Evolutionary conservation across 371 early-diverging fungal genomes (phyloP).

Genomic region (Dichotomocladium elegans): DNA sequence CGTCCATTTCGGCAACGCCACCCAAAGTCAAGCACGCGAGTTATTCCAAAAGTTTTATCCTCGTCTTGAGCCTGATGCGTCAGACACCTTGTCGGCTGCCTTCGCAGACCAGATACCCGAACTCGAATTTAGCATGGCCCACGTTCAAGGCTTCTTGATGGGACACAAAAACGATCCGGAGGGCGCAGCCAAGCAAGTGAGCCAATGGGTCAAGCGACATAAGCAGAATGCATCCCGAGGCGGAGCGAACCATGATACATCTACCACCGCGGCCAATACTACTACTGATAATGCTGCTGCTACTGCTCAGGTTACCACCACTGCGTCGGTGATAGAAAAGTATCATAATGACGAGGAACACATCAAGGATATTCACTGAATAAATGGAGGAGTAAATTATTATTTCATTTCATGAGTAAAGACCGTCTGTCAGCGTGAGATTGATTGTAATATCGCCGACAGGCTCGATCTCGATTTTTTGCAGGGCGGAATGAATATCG

Average conservation of each 20-base stretch:
- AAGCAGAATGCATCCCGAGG: too few species aligned
- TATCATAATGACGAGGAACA: too few species aligned
- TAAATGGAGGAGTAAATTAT: too few species aligned
- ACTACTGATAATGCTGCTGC: too few species aligned
- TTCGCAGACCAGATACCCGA: slow-evolving; percentile 57
- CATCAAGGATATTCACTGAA: too few species aligned
- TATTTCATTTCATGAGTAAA: slow-evolving; percentile 3
- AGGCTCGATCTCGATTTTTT: slow-evolving; percentile 36
- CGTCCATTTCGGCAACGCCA: slow-evolving; percentile 80
- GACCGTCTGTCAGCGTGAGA: slow-evolving; percentile 28
- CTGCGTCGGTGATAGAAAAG: too few species aligned
- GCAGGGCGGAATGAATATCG: slow-evolving; percentile 38
- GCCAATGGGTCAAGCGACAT: slow-evolving; percentile 6
- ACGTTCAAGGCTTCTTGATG: slow-evolving; percentile 69
- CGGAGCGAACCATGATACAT: too few species aligned
- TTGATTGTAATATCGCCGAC: slow-evolving; percentile 48
- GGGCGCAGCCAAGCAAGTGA: slow-evolving; percentile 4
- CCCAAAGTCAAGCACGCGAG: slow-evolving; percentile 63
- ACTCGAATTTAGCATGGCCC: slow-evolving; percentile 60
- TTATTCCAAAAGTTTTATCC: slow-evolving; percentile 50
- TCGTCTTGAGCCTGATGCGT: slow-evolving; percentile 5
- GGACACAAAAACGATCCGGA: slow-evolving; percentile 14
- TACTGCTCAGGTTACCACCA: too few species aligned
- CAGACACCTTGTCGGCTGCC: slow-evolving; percentile 27
- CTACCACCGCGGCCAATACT: too few species aligned